phyloP scores from a whole-genome alignment of 441 rosid genomes.

The Erysimum cheiri region DNA sequence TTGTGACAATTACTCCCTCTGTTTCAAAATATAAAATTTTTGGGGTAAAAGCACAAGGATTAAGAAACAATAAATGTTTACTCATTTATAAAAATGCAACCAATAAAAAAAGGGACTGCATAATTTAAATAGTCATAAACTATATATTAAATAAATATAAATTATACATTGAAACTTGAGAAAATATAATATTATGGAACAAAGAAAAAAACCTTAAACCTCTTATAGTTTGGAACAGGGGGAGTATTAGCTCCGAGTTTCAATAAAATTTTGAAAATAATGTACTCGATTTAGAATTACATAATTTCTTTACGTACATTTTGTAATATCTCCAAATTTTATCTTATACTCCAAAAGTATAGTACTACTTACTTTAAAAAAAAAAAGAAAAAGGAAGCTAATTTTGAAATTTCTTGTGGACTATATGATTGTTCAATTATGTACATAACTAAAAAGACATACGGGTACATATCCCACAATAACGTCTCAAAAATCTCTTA shows the following conservation, averaged over 20 bases:
- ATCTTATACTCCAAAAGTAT: slow-evolving; percentile 2
- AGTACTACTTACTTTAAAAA: slow-evolving; percentile 12
- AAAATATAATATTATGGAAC: too few relatives aligned
- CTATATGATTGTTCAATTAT: slow-evolving; percentile 34
- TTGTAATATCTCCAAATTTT: neutral
- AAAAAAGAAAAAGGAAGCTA: slow-evolving; percentile 2
- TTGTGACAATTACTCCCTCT: too few relatives aligned
- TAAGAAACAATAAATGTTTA: too few relatives aligned
- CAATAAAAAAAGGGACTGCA: too few relatives aligned
- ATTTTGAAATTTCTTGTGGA: slow-evolving; percentile 31
- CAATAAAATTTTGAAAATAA: neutral
- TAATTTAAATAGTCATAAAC: too few relatives aligned
- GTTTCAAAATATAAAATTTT: too few relatives aligned
- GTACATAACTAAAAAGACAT: slow-evolving; percentile 32
- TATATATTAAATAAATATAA: too few relatives aligned
- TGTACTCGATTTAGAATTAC: neutral
- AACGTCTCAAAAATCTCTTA: slow-evolving; percentile 37
- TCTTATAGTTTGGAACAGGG: too few relatives aligned
- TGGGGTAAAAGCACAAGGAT: too few relatives aligned
- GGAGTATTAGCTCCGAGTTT: neutral
- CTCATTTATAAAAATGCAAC: too few relatives aligned
- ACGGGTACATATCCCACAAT: slow-evolving; percentile 28
- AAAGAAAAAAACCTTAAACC: too few relatives aligned
- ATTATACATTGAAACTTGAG: too few relatives aligned
- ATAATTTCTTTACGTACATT: neutral